A percentile compares a stretch with the other conserved stretches of the same genome.
Conservation (phyloP, 805 yeast species). For the Barnettozyma salicaria region DNA sequence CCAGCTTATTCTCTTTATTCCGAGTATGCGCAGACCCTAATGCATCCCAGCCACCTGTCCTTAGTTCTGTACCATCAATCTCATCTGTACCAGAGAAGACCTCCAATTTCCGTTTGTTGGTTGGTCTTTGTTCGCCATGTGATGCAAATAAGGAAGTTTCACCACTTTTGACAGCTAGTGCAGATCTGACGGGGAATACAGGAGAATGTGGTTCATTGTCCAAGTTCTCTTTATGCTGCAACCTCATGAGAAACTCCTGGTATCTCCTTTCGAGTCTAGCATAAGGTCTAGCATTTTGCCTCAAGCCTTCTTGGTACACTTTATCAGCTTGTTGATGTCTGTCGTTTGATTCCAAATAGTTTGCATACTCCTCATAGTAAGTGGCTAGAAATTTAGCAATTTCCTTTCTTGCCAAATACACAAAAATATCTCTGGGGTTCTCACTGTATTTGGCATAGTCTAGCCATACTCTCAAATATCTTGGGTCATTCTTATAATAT, state of each 20-base stretch:
- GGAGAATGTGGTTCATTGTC: conserved; percentile 32
- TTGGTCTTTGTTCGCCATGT: conserved; percentile 10
- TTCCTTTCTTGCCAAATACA: conserved; percentile 60
- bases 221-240: conserved; percentile 22
- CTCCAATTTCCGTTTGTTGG: conserved; percentile 18
- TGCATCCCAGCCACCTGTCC: conserved; percentile 37
- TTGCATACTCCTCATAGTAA: conserved; percentile 77
- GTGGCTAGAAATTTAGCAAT: conserved; percentile 65
- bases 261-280: conserved; percentile 38
- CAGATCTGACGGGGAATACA: conserved; percentile 29
- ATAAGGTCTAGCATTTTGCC: conserved; percentile 59
- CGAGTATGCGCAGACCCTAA: conserved; percentile 45
- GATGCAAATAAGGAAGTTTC: conserved; percentile 25
- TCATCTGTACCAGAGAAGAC: conserved; percentile 18
- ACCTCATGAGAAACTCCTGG: conserved; percentile 39
- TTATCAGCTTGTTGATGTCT: conserved; percentile 49
- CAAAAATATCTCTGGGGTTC: conserved; percentile 63
- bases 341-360: conserved; percentile 46
- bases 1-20: conserved; percentile 57
- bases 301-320: conserved; percentile 54
- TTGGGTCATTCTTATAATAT: conserved; percentile 74
- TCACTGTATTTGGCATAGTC: conserved; percentile 65
- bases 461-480: conserved; percentile 79
- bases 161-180: conserved; percentile 36
- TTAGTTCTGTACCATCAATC: conserved; percentile 10